Evolutionary conservation across 805 yeast species (phyloP).

Genomic region (Teunomyces panamensis): DNA sequence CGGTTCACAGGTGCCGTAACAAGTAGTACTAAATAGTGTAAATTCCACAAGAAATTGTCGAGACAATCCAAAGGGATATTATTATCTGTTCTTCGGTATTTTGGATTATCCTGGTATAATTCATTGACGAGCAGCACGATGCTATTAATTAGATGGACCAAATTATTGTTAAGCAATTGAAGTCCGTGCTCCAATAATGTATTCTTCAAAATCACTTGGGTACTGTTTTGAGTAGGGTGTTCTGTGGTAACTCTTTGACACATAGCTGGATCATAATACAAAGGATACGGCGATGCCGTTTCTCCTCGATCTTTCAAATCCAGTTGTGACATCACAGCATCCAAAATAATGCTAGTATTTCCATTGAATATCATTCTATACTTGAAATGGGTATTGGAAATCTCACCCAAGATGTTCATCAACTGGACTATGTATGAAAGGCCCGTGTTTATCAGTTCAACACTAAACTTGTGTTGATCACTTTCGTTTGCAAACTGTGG

Average conservation of each 20-base stretch:
- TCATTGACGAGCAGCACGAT: constrained; percentile 15
- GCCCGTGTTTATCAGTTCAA: constrained; percentile 31
- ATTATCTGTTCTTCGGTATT: constrained; percentile 8
- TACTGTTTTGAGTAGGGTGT: constrained; percentile 2
- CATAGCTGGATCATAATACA: constrained; percentile 22
- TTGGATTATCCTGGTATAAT: constrained; percentile 7
- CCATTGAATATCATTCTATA: constrained; percentile 26
- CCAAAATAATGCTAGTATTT: constrained; percentile 20
- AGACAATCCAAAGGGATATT: constrained; percentile 36
- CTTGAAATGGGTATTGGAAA: constrained; percentile 24
- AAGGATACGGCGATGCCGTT: constrained; percentile 18
- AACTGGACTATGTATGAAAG: constrained; percentile 29
- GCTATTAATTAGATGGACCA: constrained; percentile 23
- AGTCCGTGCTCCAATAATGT: constrained; percentile 33
- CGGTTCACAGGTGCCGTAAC: constrained; percentile 21
- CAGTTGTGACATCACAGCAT: constrained; percentile 12
- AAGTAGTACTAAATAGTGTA: constrained; percentile 34
- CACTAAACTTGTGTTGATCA: constrained; percentile 11
- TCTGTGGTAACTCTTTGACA: constrained; percentile 17
- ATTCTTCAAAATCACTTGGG: constrained; percentile 12
- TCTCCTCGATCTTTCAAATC: background rate
- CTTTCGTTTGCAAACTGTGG: constrained; percentile 5
- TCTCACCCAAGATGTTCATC: constrained; percentile 20
- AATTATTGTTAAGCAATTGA: constrained; percentile 28
- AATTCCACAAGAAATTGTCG: constrained; percentile 41